Percentiles rank a stretch among this genome's conserved stretches.
Conservation (phyloP, 2,329 filamentous ascomycete genomes). For the Coleophoma eucalyptorum region DNA sequence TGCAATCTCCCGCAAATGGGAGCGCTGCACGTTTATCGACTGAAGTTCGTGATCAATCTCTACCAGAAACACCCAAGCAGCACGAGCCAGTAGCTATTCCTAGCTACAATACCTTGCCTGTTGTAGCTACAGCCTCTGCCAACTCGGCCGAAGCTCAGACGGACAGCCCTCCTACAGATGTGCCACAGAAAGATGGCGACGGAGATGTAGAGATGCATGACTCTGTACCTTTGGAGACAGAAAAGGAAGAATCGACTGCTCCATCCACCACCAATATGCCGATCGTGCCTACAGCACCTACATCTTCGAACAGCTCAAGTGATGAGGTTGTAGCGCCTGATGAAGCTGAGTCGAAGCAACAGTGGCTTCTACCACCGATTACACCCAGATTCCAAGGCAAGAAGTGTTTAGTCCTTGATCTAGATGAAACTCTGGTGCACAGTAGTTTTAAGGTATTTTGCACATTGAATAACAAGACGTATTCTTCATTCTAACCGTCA, state of each 20-base stretch:
- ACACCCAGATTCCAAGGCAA: slow-evolving; percentile 76
- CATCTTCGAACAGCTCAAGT: slow-evolving; percentile 10
- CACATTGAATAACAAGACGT: not conserved
- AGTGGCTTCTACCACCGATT: slow-evolving; percentile 71
- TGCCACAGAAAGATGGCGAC: slow-evolving; percentile 15
- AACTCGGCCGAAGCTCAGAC: slow-evolving; percentile 9
- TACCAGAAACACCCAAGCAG: slow-evolving; percentile 25
- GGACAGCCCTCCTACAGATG: not conserved
- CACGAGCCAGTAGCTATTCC: slow-evolving; percentile 9
- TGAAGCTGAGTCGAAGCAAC: slow-evolving; percentile 24
- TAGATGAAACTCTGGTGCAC: slow-evolving; percentile 96
- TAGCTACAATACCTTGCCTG: slow-evolving; percentile 13
- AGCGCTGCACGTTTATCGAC: slow-evolving; percentile 10
- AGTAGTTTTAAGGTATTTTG: slow-evolving; percentile 92
- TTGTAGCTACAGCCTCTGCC: slow-evolving; percentile 10
- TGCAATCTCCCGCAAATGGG: slow-evolving; percentile 15
- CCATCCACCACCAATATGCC: slow-evolving; percentile 12
- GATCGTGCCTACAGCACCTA: slow-evolving; percentile 20
- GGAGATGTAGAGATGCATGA: slow-evolving; percentile 20
- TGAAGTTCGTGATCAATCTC: slow-evolving; percentile 21
- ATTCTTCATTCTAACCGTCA: slow-evolving; percentile 1
- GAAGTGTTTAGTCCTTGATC: slow-evolving; percentile 91
- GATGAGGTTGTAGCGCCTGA: slow-evolving; percentile 17
- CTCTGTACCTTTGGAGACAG: slow-evolving; percentile 13
- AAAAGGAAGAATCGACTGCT: slow-evolving; percentile 17